A percentile compares a stretch with the other conserved stretches of the same genome.
Evolutionary conservation across 1,284 basidiomycete genomes (phyloP).

Genomic region (Sporisorium exsertum): DNA sequence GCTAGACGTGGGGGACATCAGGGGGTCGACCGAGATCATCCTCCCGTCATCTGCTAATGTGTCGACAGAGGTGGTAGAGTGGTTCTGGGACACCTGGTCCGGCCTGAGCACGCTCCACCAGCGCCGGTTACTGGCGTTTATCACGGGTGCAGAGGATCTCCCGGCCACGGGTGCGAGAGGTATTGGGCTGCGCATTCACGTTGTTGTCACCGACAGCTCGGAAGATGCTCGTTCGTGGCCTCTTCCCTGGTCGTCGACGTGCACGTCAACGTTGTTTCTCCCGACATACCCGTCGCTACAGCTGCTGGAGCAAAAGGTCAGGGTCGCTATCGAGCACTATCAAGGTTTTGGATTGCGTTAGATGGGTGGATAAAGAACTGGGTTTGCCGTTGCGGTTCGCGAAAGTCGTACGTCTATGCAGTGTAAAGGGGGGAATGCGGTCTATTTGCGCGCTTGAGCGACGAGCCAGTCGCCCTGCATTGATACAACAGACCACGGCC

Average conservation of each 20-base stretch:
- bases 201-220: constrained; percentile 21
- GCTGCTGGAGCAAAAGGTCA: constrained; percentile 38
- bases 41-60: background rate
- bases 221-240: constrained; percentile 32
- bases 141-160: constrained; percentile 57
- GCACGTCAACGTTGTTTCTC: constrained; percentile 57
- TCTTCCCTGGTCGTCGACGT: constrained; percentile 59
- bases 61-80: background rate
- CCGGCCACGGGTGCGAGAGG: constrained; percentile 47
- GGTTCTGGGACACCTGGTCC: constrained; percentile 54
- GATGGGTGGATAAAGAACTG: background rate
- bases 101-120: constrained; percentile 25
- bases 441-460: constrained; percentile 36
- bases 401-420: background rate
- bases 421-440: background rate
- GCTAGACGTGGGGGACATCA: constrained; percentile 46
- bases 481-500: no score
- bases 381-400: background rate
- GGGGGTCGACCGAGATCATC: constrained; percentile 30
- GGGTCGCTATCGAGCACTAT: constrained; percentile 53
- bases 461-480: constrained; percentile 41
- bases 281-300: constrained; percentile 33
- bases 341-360: constrained; percentile 55
- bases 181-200: constrained; percentile 52
- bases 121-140: constrained; percentile 54